Conservation (phyloP, 495 filamentous ascomycete species). For the Aspergillus biplanus region DNA sequence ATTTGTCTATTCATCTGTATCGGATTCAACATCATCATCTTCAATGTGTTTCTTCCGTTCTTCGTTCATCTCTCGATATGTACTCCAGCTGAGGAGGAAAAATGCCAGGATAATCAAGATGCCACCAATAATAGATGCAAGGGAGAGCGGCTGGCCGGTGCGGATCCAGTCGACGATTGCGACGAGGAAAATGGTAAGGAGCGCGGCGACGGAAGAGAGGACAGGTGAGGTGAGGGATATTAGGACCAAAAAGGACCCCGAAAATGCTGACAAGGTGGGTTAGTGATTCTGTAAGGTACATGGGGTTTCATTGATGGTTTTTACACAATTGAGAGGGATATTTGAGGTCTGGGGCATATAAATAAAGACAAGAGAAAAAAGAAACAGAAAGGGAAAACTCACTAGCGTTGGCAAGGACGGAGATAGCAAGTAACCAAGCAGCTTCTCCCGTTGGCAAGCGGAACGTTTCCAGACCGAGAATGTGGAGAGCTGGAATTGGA, state of each 20-base stretch:
- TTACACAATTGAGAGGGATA: background rate
- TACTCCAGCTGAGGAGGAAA: constrained; percentile 82
- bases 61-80: constrained; percentile 89
- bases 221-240: constrained; percentile 93
- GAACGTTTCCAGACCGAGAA: constrained; percentile 77
- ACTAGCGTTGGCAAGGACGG: constrained; percentile 82
- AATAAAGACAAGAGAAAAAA: background rate
- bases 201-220: constrained; percentile 84
- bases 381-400: constrained; percentile 31
- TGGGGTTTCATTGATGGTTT: background rate
- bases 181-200: constrained; percentile 95
- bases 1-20: constrained; percentile 46
- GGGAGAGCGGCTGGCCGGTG: constrained; percentile 72
- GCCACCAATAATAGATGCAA: constrained; percentile 79
- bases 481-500: constrained; percentile 82
- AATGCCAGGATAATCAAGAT: constrained; percentile 86
- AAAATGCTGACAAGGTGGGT: constrained; percentile 60
- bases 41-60: constrained; percentile 65
- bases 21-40: constrained; percentile 46
- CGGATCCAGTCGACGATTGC: constrained; percentile 87
- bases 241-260: constrained; percentile 89
- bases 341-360: background rate
- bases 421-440: constrained; percentile 77
- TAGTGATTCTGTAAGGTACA: background rate
- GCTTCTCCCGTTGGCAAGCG: constrained; percentile 76